phyloP scores from a whole-genome alignment of 2,329 filamentous ascomycete genomes.

The Plectosphaerella sp. region DNA sequence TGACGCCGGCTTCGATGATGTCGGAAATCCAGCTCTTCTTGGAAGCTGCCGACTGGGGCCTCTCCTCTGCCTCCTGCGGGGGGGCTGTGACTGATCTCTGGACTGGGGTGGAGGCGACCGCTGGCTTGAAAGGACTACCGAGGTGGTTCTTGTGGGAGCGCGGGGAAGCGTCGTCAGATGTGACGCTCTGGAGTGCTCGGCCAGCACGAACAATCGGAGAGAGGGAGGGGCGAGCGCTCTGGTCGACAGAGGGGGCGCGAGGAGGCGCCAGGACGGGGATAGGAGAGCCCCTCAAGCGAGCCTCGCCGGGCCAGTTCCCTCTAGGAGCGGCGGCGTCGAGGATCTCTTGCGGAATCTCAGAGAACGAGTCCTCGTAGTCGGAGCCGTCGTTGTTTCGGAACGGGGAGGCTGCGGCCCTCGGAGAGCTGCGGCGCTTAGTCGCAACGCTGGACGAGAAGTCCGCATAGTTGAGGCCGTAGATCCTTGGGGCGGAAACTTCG shows the following conservation, averaged over 20 bases:
- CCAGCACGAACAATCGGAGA: constrained; percentile 57
- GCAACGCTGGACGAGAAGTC: background rate
- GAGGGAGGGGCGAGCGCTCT: constrained; percentile 36
- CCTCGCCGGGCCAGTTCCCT: background rate
- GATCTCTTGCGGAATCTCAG: constrained; percentile 47
- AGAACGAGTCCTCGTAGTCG: constrained; percentile 51
- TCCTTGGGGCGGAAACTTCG: background rate
- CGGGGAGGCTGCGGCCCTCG: background rate
- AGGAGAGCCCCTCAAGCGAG: background rate
- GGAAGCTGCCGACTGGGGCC: constrained; percentile 3
- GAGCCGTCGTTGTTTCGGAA: background rate
- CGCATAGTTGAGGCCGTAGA: background rate
- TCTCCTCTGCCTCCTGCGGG: constrained; percentile 4
- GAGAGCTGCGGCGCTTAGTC: background rate
- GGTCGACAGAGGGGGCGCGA: constrained; percentile 14
- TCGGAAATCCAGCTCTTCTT: constrained; percentile 10
- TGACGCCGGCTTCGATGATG: constrained; percentile 10
- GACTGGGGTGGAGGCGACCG: background rate
- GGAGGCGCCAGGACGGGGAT: constrained; percentile 11
- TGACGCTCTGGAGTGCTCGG: constrained; percentile 51
- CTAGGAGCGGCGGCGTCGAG: constrained; percentile 44
- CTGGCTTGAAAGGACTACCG: constrained; percentile 48
- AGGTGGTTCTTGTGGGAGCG: constrained; percentile 45
- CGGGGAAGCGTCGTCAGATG: constrained; percentile 55
- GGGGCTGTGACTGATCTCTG: constrained; percentile 1